Percentiles rank a stretch among this genome's conserved stretches.
These are phyloP conservation scores for Epichloe hybrida DNA, from an alignment of 2,329 filamentous ascomycete genomes.

Conservation along the genomic window DNA sequence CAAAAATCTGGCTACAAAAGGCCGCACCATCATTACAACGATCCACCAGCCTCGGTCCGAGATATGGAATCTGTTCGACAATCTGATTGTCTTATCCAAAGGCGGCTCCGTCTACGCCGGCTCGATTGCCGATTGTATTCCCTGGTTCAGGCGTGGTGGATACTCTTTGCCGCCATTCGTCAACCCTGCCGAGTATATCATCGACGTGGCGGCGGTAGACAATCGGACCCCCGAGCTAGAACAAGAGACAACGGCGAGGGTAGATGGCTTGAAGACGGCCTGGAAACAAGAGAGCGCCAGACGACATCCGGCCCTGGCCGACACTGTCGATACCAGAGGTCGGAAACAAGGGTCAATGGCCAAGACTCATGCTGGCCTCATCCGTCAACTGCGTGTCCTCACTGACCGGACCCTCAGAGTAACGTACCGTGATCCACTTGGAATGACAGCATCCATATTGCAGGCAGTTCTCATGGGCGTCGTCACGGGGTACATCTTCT, in stretches of 20 bases:
- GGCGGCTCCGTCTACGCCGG: slow-evolving; percentile 60
- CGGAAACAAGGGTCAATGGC: slow-evolving; percentile 11
- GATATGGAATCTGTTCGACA: slow-evolving; percentile 67
- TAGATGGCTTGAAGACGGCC: slow-evolving; percentile 44
- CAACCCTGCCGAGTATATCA: slow-evolving; percentile 64
- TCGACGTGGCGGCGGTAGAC: slow-evolving; percentile 63
- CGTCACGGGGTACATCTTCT: slow-evolving; percentile 62
- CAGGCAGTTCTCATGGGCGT: slow-evolving; percentile 60
- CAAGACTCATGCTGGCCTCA: slow-evolving; percentile 38
- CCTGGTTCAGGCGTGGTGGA: slow-evolving; percentile 49
- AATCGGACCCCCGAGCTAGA: slow-evolving; percentile 57
- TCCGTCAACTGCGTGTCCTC: slow-evolving; percentile 50
- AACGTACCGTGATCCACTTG: slow-evolving; percentile 65
- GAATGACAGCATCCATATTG: slow-evolving; percentile 54
- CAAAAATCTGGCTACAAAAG: slow-evolving; percentile 52
- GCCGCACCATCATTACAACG: slow-evolving; percentile 57
- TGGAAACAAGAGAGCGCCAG: slow-evolving; percentile 36
- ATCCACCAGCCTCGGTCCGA: slow-evolving; percentile 69
- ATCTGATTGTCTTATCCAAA: slow-evolving; percentile 52
- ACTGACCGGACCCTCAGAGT: slow-evolving; percentile 57
- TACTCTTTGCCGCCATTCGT: slow-evolving; percentile 55
- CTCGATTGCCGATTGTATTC: slow-evolving; percentile 38
- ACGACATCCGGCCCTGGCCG: slow-evolving; percentile 12
- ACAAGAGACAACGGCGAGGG: slow-evolving; percentile 40
- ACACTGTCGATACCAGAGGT: neutral